phyloP scores from a whole-genome alignment of 257 asterid species.

The Capsicum baccatum region DNA sequence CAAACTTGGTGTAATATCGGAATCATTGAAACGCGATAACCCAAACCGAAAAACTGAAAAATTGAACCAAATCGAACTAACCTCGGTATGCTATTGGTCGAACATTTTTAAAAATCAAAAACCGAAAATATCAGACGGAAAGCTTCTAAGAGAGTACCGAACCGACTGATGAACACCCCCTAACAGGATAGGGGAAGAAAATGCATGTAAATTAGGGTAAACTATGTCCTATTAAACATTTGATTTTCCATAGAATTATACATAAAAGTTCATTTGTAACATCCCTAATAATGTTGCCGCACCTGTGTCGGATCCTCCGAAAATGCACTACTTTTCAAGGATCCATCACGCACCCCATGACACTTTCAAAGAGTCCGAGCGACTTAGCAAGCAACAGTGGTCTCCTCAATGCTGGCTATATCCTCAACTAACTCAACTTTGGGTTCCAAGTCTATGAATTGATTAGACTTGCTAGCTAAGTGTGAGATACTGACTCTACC shows the following conservation, averaged over 20 bases:
- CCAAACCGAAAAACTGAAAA: neutral
- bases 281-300: no score
- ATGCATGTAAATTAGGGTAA: neutral
- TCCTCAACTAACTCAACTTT: conserved; percentile 67
- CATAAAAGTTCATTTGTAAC: neutral
- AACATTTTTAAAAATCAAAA: neutral
- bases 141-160: neutral
- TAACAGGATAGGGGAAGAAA: neutral
- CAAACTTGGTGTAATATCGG: no score
- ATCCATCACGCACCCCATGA: no score
- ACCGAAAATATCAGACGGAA: fast-evolving
- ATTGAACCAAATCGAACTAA: neutral
- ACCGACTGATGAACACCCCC: fast-evolving
- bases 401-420: conserved; percentile 60
- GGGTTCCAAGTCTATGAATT: conserved; percentile 92
- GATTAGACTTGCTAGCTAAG: conserved; percentile 95
- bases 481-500: conserved; percentile 96
- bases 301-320: no score
- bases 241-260: neutral
- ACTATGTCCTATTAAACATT: neutral
- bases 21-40: neutral
- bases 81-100: neutral
- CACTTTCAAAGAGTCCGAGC: no score
- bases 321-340: no score
- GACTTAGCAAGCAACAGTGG: conserved; percentile 48